Conservation (phyloP, 179 eudicot species). For the Amaranthus tricolor region DNA sequence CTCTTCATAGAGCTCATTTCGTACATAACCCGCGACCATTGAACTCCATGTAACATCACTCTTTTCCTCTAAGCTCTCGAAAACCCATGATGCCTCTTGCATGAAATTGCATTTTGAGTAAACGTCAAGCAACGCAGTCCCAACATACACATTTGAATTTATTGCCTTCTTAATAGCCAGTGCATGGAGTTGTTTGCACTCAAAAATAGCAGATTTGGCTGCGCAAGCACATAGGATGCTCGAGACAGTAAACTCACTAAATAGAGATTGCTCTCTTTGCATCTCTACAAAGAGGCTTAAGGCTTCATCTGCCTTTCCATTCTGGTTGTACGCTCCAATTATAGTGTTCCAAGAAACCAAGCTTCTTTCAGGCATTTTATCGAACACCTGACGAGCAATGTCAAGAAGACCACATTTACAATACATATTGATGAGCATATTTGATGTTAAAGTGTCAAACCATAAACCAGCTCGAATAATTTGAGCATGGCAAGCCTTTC, state of each 20-base stretch:
- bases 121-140: conserved; percentile 73
- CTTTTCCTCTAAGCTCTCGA: conserved; percentile 52
- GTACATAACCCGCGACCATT: conserved; percentile 63
- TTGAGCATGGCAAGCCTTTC: conserved; percentile 59
- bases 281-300: conserved; percentile 48
- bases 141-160: conserved; percentile 53
- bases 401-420: conserved; percentile 55
- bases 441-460: conserved; percentile 44
- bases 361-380: conserved; percentile 52
- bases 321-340: conserved; percentile 56
- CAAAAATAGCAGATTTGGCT: conserved; percentile 44
- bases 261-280: conserved; percentile 42
- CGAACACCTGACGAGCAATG: conserved; percentile 59
- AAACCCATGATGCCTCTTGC: conserved; percentile 52
- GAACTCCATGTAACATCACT: conserved; percentile 78
- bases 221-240: conserved; percentile 78
- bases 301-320: conserved; percentile 39
- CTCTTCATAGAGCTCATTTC: conserved; percentile 65
- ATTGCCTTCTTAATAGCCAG: conserved; percentile 50
- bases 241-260: conserved; percentile 61
- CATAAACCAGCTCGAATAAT: conserved; percentile 39
- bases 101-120: conserved; percentile 53
- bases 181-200: conserved; percentile 63
- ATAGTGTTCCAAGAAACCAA: conserved; percentile 80
- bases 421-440: conserved; percentile 66